Conservation (phyloP, 192 early-diverging fungal genomes). For the Coemansia sp. region DNA sequence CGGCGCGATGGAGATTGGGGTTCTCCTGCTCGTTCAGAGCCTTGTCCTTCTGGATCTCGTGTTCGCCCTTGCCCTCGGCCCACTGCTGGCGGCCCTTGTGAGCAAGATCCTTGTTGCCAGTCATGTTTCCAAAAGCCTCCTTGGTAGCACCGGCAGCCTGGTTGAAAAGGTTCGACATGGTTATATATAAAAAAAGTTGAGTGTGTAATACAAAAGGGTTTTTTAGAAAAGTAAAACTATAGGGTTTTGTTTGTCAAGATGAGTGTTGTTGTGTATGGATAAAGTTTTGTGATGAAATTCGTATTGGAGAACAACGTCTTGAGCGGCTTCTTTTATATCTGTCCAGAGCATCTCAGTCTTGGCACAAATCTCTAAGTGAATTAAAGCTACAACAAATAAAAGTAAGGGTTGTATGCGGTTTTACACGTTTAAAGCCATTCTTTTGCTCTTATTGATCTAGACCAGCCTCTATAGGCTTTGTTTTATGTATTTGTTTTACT, state of each 20-base stretch:
- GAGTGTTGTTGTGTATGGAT: no score
- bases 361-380: no score
- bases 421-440: no score
- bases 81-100: slow-evolving; percentile 12
- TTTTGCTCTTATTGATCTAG: not conserved
- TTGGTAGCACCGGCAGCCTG: slow-evolving; percentile 21
- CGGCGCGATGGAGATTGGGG: slow-evolving; percentile 7
- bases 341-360: no score
- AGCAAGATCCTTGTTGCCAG: slow-evolving; percentile 16
- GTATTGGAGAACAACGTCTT: no score
- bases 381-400: no score
- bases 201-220: no score
- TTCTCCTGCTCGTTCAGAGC: slow-evolving; percentile 2
- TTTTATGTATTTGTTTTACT: not conserved
- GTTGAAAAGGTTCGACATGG: slow-evolving; percentile 23
- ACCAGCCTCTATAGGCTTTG: not conserved
- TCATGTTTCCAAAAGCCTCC: slow-evolving; percentile 17
- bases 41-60: slow-evolving; percentile 13
- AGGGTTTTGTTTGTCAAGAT: no score
- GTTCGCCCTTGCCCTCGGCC: slow-evolving; percentile 22
- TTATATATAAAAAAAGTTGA: not conserved
- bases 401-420: no score
- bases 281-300: no score
- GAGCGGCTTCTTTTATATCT: no score
- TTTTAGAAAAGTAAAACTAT: no score